Evolutionary conservation across 1,284 basidiomycete species (phyloP).

Genomic region (Ganoderma multipileum): DNA sequence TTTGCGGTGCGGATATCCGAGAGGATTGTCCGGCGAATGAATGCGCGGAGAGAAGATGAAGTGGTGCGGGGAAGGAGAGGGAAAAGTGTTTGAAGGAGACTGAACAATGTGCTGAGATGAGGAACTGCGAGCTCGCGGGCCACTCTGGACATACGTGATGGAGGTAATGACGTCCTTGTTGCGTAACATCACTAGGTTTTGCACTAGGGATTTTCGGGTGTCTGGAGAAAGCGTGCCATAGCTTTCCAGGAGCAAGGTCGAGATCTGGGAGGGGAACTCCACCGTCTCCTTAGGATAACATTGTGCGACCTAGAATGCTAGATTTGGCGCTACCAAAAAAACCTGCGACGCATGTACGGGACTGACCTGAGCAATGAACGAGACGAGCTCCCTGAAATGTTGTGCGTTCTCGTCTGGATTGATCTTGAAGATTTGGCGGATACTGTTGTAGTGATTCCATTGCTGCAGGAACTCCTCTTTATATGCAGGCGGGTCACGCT

Average conservation of each 20-base stretch:
- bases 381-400: conserved; percentile 85
- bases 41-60: conserved; percentile 82
- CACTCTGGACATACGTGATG: conserved; percentile 73
- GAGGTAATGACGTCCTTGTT: conserved; percentile 94
- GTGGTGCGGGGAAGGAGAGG: conserved; percentile 92
- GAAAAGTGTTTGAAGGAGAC: conserved; percentile 90
- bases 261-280: conserved; percentile 82
- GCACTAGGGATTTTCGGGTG: conserved; percentile 83
- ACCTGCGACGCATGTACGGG: background rate
- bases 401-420: conserved; percentile 82
- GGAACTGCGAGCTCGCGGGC: background rate
- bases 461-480: conserved; percentile 98
- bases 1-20: conserved; percentile 96
- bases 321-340: background rate
- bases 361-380: conserved; percentile 83
- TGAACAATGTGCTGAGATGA: conserved; percentile 41
- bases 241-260: conserved; percentile 76
- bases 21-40: conserved; percentile 96
- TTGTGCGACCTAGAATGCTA: conserved; percentile 69
- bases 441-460: conserved; percentile 95
- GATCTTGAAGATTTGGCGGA: conserved; percentile 84
- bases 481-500: conserved; percentile 91
- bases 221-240: conserved; percentile 79
- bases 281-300: conserved; percentile 91
- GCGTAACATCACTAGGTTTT: conserved; percentile 91